phyloP scores from a whole-genome alignment of 2,329 filamentous ascomycete genomes.

The Didymella glomerata region DNA sequence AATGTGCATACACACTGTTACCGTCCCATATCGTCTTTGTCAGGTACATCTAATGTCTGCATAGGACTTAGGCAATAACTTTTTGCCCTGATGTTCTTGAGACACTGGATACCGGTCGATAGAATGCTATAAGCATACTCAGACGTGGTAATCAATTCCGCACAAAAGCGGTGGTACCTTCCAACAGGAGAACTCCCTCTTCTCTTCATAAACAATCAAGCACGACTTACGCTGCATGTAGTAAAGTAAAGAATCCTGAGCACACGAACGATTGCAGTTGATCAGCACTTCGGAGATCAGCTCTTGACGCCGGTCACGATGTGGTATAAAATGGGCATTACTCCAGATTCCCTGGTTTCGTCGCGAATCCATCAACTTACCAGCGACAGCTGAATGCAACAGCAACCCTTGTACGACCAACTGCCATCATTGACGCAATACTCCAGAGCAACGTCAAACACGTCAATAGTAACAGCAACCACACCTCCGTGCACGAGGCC shows the following conservation, averaged over 20 bases:
- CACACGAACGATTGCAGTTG: neutral
- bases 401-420: neutral
- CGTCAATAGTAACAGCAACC: too few species aligned
- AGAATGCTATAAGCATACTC: neutral
- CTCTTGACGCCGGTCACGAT: neutral
- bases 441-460: neutral
- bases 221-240: constrained; percentile 10
- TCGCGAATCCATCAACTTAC: neutral
- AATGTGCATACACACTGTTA: neutral
- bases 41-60: neutral
- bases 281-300: neutral
- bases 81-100: too few species aligned
- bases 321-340: constrained; percentile 1
- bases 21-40: neutral
- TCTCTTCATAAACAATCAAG: neutral
- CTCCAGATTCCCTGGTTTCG: neutral
- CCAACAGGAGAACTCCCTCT: constrained; percentile 1
- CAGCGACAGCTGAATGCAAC: constrained; percentile 6
- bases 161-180: constrained; percentile 3
- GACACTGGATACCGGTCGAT: too few species aligned
- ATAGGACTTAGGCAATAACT: too few species aligned
- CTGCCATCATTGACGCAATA: constrained; percentile 11
- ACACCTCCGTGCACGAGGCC: too few species aligned
- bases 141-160: constrained; percentile 10
- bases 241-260: constrained; percentile 6